A percentile compares a stretch with the other conserved stretches of the same genome.
These are phyloP conservation scores for Hirsutella thompsonii DNA, from an alignment of 2,329 filamentous ascomycete species.

Conservation along the genomic window DNA sequence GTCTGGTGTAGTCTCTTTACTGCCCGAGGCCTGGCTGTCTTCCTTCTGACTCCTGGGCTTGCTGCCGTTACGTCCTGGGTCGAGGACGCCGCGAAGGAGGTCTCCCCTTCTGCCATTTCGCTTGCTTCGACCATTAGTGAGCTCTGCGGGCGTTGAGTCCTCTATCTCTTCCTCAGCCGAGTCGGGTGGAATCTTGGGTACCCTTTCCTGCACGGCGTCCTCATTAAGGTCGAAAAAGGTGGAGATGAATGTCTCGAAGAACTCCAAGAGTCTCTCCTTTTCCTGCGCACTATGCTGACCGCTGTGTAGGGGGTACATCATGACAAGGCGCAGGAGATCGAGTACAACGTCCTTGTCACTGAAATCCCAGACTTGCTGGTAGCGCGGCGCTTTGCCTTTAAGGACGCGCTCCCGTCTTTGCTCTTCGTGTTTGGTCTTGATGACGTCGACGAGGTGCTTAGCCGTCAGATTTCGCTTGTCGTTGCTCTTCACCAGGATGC, in stretches of 20 bases:
- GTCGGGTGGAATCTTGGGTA: conserved; percentile 56
- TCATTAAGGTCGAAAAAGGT: conserved; percentile 65
- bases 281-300: conserved; percentile 60
- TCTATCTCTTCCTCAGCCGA: conserved; percentile 69
- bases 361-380: conserved; percentile 69
- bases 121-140: conserved; percentile 53
- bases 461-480: conserved; percentile 88
- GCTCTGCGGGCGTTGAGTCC: conserved; percentile 56
- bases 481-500: conserved; percentile 71
- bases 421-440: conserved; percentile 88
- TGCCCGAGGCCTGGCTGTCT: conserved; percentile 62
- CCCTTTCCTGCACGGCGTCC: conserved; percentile 52
- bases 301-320: conserved; percentile 53
- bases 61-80: conserved; percentile 60
- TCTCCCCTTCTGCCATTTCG: conserved; percentile 68
- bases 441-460: conserved; percentile 80
- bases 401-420: conserved; percentile 60
- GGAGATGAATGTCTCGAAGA: conserved; percentile 65
- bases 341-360: conserved; percentile 55
- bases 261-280: conserved; percentile 60
- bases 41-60: conserved; percentile 62
- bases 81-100: conserved; percentile 75
- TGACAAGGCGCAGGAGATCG: conserved; percentile 48
- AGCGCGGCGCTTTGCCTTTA: conserved; percentile 46
- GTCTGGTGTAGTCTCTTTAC: conserved; percentile 83